phyloP scores from a whole-genome alignment of 1,284 basidiomycete genomes.

The Waitea zeae region DNA sequence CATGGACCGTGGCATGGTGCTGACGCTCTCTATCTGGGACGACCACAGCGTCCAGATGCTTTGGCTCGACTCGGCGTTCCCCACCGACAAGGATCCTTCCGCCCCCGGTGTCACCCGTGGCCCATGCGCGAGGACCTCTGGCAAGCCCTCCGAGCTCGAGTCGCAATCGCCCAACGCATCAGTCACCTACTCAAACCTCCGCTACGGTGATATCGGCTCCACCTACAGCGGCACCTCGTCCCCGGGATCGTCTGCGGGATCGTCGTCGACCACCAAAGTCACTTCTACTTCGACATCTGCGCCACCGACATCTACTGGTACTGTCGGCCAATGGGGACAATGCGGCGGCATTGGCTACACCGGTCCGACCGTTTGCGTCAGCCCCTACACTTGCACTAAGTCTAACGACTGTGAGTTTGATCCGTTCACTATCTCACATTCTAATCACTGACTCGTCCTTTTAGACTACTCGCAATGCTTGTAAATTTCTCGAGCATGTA shows the following conservation, averaged over 20 bases:
- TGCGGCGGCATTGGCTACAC: constrained; percentile 20
- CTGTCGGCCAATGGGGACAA: constrained; percentile 5
- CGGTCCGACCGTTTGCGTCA: constrained; percentile 27
- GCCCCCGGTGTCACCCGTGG: constrained; percentile 33
- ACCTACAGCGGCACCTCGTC: constrained; percentile 17
- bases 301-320: constrained; percentile 2
- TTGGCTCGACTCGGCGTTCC: constrained; percentile 43
- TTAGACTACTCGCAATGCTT: constrained; percentile 32
- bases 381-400: constrained; percentile 27
- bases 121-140: constrained; percentile 29
- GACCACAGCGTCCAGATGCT: constrained; percentile 38
- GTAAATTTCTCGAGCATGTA: too few species aligned
- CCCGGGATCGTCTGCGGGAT: not conserved
- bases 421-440: not conserved
- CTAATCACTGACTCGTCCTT: not conserved
- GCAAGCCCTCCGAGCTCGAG: constrained; percentile 28
- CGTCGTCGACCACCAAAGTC: not conserved
- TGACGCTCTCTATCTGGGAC: constrained; percentile 37
- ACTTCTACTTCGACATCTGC: not conserved
- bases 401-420: constrained; percentile 16
- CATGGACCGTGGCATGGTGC: constrained; percentile 29
- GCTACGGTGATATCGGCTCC: constrained; percentile 31
- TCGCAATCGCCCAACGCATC: constrained; percentile 18
- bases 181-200: constrained; percentile 40
- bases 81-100: constrained; percentile 19